A percentile compares a stretch with the other conserved stretches of the same genome.
Conservation (phyloP, 2,329 filamentous ascomycete genomes). For the Polychaeton citri region DNA sequence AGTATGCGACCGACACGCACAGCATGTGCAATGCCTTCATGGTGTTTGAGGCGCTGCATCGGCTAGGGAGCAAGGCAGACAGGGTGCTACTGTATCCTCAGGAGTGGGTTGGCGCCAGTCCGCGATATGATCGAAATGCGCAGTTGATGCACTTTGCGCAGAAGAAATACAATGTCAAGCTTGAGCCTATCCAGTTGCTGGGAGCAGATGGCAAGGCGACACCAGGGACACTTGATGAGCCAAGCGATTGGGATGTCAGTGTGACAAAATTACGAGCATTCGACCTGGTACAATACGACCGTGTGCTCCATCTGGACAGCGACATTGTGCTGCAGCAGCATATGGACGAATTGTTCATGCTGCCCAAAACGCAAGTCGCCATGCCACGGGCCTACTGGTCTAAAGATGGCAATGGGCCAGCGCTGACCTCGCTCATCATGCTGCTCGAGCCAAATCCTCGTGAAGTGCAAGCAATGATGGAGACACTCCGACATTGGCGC, state of each 20-base stretch:
- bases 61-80: slow-evolving; percentile 27
- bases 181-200: slow-evolving; percentile 31
- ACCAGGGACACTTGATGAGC: slow-evolving; percentile 21
- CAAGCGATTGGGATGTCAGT: slow-evolving; percentile 42
- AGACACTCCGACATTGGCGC: slow-evolving; percentile 19
- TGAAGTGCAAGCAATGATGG: slow-evolving; percentile 35
- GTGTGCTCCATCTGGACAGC: slow-evolving; percentile 46
- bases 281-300: slow-evolving; percentile 48
- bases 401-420: slow-evolving; percentile 7
- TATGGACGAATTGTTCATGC: slow-evolving; percentile 59
- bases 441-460: slow-evolving; percentile 45
- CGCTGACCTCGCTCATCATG: slow-evolving; percentile 49
- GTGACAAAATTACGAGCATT: slow-evolving; percentile 58
- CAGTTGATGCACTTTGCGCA: slow-evolving; percentile 36
- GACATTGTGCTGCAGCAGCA: slow-evolving; percentile 45
- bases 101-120: slow-evolving; percentile 6
- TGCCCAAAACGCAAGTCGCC: slow-evolving; percentile 46
- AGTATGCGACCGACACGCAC: slow-evolving; percentile 29
- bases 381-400: slow-evolving; percentile 60
- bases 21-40: slow-evolving; percentile 32
- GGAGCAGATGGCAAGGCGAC: slow-evolving; percentile 13
- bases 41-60: slow-evolving; percentile 26
- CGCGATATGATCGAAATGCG: slow-evolving; percentile 9
- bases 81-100: slow-evolving; percentile 30
- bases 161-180: slow-evolving; percentile 33